Base-by-base conservation (phyloP, 2,329 filamentous ascomycete genomes). In the Fusarium nanum region DNA sequence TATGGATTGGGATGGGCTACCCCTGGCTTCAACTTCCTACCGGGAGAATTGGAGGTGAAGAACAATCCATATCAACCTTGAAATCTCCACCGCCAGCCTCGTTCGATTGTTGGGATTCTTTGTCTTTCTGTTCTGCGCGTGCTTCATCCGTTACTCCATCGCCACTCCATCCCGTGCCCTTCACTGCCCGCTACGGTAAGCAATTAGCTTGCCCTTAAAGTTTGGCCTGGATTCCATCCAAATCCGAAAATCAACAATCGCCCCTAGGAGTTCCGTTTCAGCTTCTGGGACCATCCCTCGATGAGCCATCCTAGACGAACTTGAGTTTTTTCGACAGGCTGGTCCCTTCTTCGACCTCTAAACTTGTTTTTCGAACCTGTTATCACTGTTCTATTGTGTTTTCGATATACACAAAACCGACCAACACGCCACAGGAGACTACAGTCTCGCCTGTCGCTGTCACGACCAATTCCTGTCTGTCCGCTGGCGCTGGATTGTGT, bases 401-500 rank as follows among this genome's bases (percentile, higher is more conserved):
- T 28, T 58, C 46, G 55, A 68, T 47, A 54, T 37, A 41, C 27
- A 59, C 20, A 62, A 56, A 28, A 37, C 50, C 53, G 53, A 68
- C 45, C 30, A 50, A 61, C 57, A 70, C 70, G 70, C 73, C 63
- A 70, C 54, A 54, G 50, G 49, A 59, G 54, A 48, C 50, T 34
- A 42, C 42, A 47, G 49, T 67, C 49, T 56, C 61, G 46, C 45
- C 57, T 64, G 62, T 65, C 63, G 59, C 60, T 67, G 58, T 70
- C 56, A 49, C 37, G 70, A 71, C 63, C 68, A 68, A 66, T 61
- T 71, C 53, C 58, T 69, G 57, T 62, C 58, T 54, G 56, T 40
- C 27, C 37, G 14, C 42, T 63, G 65, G 63, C 65, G 48, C 67
- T 75, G 72, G 73, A 73, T 73, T 75, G 73, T 72, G 67, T 73